Base-by-base conservation (phyloP, 2,329 filamentous ascomycete genomes). In the Fusarium mexicanum region DNA sequence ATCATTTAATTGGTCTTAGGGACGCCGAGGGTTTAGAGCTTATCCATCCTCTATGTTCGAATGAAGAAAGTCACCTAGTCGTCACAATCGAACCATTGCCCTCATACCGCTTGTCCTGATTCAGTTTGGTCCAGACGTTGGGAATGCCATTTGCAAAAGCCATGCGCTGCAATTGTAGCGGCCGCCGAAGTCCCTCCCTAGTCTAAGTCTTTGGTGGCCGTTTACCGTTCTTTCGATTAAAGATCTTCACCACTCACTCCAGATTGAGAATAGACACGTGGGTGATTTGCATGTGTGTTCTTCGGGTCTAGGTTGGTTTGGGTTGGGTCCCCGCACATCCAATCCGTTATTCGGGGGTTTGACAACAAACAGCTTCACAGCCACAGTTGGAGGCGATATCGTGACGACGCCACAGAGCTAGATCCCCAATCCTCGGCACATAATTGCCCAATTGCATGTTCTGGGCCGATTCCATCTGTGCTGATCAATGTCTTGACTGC, bases 61-160 rank as follows among this genome's bases (percentile, higher is more conserved):
- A 62, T 44, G 35, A 41, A 67, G 51, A 60, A 73, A 61, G 38
- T 40, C 41, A 44, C 55, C 57, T 47, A 64, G 54, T 54, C 65
- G 60, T 77, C 76, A 73, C 67, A 75, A 78, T 78, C 76, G 73
- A 72, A 75, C 76, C 76, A 78, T 77, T 55, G 68, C 58, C 24
- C 59, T 57, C 43, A 22, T 54, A 60, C 71, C 61, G 61, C 75
- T 74, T 78, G 59, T 20, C 76, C 71, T 63, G 55, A 71, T 78
- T 51, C 47, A 77, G 75, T 41, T 48, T 77, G 73, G 73, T 44
- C 33, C 48, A 35, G 50, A 69, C 63, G 62, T 69, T 74, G 58
- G 71, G 67, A 74, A 74, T 74, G 71, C 59, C 67, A 63, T 72
- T 74, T 51, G 38, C 41, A 71, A 74, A 67, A 64, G 47, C 71